Evolutionary conservation across 2,329 filamentous ascomycete species (phyloP), one percentile per base, ranked within the genome.

Genomic region (Xylaria sp.): DNA sequence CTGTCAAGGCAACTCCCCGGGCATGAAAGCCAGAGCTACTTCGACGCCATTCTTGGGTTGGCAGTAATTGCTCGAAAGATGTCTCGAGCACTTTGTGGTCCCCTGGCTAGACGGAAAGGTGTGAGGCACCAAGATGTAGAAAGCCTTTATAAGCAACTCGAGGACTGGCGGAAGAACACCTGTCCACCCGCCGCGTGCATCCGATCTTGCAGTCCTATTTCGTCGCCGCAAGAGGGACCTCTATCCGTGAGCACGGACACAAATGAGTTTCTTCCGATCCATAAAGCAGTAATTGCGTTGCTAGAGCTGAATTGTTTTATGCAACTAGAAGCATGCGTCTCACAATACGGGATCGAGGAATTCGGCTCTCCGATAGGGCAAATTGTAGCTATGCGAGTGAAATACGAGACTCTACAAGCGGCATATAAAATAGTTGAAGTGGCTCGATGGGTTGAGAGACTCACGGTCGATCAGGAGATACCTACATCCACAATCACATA

Each of bases 281-380:
- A 69, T 3, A 50, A 47, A 29, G 60, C 27, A 21, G n/a, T 69
- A 21, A 21, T 58, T 8, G 18, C 35, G 5, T 32, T 67, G 18
- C 40, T 69, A 18, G 68, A 67, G 48, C 27, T 68, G 2, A 67
- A 57, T 35, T 68, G 64, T 51, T 61, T 58, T 29, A 64, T 69
- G 68, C 64, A 69, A 59, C 5, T 67, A 55, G 68, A 69, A 40
- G 57, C 50, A 18, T 67, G 57, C 29, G 60, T 69, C 12, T 60
- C 51, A n/a, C 23, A 58, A n/a, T 68, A 69, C 51, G 68, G 64
- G 21, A 68, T 69, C 25, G 60, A 69, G 35, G 60, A 69, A 13
- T 55, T 3, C 13, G 44, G 47, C n/a, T 67, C 68, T 37, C 10
- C 57, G 25, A 37, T 32, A 27, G 65, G 65, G 12, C 63, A 69